These are phyloP conservation scores for Salix brachista DNA, from an alignment of 345 rosid genomes.

Conservation along the genomic window DNA sequence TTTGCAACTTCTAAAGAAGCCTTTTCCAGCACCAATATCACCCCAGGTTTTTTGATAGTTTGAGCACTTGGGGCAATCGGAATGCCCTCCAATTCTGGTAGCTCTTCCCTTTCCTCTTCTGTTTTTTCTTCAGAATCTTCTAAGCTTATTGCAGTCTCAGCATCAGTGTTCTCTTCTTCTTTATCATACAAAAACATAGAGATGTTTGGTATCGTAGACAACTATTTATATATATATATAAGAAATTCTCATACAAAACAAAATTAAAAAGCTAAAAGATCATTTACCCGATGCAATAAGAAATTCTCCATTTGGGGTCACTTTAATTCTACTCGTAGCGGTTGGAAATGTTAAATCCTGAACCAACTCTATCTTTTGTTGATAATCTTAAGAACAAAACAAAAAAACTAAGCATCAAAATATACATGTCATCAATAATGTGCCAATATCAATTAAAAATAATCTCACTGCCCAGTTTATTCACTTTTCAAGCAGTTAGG, in stretches of 20 bases:
- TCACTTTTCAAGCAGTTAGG: neutral
- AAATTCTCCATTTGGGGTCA: constrained; percentile 79
- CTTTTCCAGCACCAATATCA: constrained; percentile 73
- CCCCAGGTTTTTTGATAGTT: constrained; percentile 36
- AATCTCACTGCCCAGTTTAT: neutral
- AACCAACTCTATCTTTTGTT: constrained; percentile 49
- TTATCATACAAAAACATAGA: no score
- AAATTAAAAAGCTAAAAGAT: constrained; percentile 1
- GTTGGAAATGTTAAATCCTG: constrained; percentile 86
- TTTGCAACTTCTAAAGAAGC: constrained; percentile 90
- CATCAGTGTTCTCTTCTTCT: no score
- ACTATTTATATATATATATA: no score
- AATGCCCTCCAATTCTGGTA: constrained; percentile 38
- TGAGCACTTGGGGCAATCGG: constrained; percentile 38
- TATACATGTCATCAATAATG: neutral
- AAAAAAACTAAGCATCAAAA: neutral
- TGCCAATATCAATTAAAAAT: neutral
- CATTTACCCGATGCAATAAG: constrained; percentile 74
- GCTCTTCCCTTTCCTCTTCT: no score
- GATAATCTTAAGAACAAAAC: constrained; percentile 29
- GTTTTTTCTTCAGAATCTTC: no score
- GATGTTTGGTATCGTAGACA: no score
- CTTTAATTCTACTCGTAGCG: constrained; percentile 71
- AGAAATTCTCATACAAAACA: neutral
- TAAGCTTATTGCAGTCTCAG: no score